Evolutionary conservation across 2,329 filamentous ascomycete genomes (phyloP).

Genomic region (Endothia cerciana): DNA sequence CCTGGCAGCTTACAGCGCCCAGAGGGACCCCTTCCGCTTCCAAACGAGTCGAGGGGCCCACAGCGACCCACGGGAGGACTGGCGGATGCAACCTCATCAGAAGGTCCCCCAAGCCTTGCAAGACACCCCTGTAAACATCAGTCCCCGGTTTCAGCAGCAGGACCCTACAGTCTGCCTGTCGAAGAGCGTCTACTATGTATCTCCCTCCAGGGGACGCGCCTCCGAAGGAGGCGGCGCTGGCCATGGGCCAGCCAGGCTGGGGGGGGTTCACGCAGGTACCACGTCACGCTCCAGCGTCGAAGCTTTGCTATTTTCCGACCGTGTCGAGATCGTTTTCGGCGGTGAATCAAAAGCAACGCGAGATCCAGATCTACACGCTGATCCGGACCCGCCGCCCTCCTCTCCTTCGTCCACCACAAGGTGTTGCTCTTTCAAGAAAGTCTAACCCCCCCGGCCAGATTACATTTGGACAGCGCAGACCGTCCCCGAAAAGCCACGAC

Average conservation of each 20-base stretch:
- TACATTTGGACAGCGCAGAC: slow-evolving; percentile 15
- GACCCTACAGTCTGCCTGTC: not conserved
- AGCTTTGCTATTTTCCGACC: slow-evolving; percentile 9
- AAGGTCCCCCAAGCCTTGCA: not conserved
- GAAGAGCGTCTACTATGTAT: not conserved
- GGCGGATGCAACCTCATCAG: slow-evolving; percentile 7
- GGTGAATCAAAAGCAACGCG: slow-evolving; percentile 19
- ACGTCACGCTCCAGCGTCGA: slow-evolving; percentile 22
- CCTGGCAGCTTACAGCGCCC: not conserved
- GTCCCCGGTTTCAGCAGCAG: slow-evolving; percentile 13
- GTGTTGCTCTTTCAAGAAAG: slow-evolving; percentile 15
- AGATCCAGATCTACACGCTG: slow-evolving; percentile 25
- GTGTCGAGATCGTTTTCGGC: slow-evolving; percentile 15
- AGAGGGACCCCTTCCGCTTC: not conserved
- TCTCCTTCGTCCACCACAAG: not conserved
- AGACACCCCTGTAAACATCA: not conserved
- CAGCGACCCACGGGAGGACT: not conserved
- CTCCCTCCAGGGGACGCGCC: not conserved
- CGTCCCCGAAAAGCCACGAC: slow-evolving; percentile 14
- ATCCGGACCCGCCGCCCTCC: slow-evolving; percentile 23
- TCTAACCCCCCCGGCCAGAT: slow-evolving; percentile 19
- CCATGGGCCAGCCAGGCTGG: slow-evolving; percentile 3
- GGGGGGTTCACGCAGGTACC: slow-evolving; percentile 12
- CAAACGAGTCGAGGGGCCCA: not conserved
- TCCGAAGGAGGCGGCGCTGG: slow-evolving; percentile 17